These are phyloP conservation scores for Erucastrum elatum DNA, from an alignment of 345 rosid species.

Conservation along the genomic window DNA sequence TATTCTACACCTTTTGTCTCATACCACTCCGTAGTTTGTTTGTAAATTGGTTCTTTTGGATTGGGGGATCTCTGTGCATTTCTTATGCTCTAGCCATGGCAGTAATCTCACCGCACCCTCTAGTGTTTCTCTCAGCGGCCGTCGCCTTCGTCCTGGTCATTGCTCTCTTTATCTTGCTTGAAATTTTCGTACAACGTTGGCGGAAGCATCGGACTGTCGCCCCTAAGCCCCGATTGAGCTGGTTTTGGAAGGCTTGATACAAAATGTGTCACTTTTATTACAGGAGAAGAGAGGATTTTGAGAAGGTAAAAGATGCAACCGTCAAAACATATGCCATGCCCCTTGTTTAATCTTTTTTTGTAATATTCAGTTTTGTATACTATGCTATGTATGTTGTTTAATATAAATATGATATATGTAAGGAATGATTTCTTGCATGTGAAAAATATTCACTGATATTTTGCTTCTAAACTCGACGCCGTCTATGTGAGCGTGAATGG, in stretches of 20 bases:
- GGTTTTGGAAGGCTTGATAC: constrained; percentile 21
- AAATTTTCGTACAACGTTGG: neutral
- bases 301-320: neutral
- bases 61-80: neutral
- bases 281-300: neutral
- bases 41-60: neutral
- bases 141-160: neutral
- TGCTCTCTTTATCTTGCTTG: neutral
- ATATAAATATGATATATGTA: neutral
- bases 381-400: neutral
- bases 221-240: neutral
- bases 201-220: neutral
- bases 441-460: too few relatives aligned
- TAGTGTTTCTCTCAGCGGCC: neutral
- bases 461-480: too few relatives aligned
- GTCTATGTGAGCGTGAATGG: too few relatives aligned
- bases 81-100: constrained; percentile 27
- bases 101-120: constrained; percentile 12
- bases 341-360: neutral
- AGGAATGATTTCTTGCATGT: neutral
- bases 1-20: constrained; percentile 31
- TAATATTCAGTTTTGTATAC: too few relatives aligned
- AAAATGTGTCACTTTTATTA: too few relatives aligned
- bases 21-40: neutral
- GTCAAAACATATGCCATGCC: neutral